Evolutionary conservation across 441 rosid species (phyloP).

Genomic region (Adansonia gregorii): DNA sequence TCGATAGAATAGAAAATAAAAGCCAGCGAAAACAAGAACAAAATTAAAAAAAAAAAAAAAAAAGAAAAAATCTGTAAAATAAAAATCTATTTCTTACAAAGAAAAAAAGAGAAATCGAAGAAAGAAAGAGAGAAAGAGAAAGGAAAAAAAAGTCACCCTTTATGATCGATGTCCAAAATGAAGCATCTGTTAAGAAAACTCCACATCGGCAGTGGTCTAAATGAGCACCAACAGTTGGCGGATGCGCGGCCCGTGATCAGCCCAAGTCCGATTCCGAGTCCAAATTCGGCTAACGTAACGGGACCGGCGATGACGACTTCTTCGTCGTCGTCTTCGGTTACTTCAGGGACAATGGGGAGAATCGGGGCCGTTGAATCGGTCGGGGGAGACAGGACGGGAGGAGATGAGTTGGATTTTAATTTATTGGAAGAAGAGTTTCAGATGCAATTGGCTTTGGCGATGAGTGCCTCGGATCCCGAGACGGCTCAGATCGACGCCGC

Average conservation of each 20-base stretch:
- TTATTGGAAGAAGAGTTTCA: constrained; percentile 90
- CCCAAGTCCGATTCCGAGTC: constrained; percentile 42
- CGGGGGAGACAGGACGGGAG: constrained; percentile 49
- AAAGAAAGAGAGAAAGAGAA: constrained; percentile 28
- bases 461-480: constrained; percentile 92
- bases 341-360: constrained; percentile 47
- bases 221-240: constrained; percentile 56
- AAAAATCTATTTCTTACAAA: neutral
- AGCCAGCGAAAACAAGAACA: neutral
- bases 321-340: constrained; percentile 49
- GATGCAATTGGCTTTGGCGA: constrained; percentile 89
- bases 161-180: constrained; percentile 95
- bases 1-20: neutral
- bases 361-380: constrained; percentile 51
- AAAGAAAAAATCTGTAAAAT: neutral
- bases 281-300: constrained; percentile 29
- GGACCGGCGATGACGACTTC: constrained; percentile 22
- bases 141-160: constrained; percentile 45
- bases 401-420: constrained; percentile 56
- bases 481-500: constrained; percentile 96
- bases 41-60: no score
- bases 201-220: constrained; percentile 83
- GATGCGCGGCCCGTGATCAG: constrained; percentile 48
- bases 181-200: constrained; percentile 87
- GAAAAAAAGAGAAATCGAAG: neutral